Evolutionary conservation across 768 basidiomycete species (phyloP), one percentile per base, ranked within the genome.

Genomic region (Antrodiella citrinella): DNA sequence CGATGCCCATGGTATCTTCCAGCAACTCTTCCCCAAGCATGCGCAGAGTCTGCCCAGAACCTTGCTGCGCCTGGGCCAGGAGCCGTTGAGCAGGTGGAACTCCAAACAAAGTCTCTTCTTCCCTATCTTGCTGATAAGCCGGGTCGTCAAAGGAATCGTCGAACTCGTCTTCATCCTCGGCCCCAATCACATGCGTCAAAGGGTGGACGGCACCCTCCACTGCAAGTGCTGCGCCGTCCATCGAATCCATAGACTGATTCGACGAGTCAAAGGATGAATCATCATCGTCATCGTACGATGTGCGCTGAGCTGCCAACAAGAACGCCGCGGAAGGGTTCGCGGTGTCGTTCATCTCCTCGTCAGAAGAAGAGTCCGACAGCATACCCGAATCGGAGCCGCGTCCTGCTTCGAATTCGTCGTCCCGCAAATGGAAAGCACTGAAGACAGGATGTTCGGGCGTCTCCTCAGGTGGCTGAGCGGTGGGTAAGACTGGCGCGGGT

Each of bases 21-120:
- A 84, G 60, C 49, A 84, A 57, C 49, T 81, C 77, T 47, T 78
- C 75, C 0, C 84, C 84, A n/a, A 77, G 66, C 74, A 87, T 72
- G 59, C 71, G 69, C 54, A 86, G 55, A 39, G 48, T 26, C 25
- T 15, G 39, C 15, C 45, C 41, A 46, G 46, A 51, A 45, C 51
- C 48, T 50, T 41, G 54, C 45, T 55, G 22, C 23, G 53, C 26
- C 54, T 59, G 56, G 19, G 35, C 21, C 13, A 46, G 44, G 20
- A 40, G 26, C 15, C 79, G 68, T 52, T 75, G 74, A 26, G 71
- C 76, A 38, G 80, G 81, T 7, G 75, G 74, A 10, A 80, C 76
- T 13, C 86, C 86, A 65, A 89, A 88, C 48, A 88, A 65, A 11
- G 86, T 86, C 63, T 87, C 83, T 58, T 82, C 80, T 45, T 72